Evolutionary conservation across 164 flowering plant species (phyloP).

Genomic region (Annona cherimola): DNA sequence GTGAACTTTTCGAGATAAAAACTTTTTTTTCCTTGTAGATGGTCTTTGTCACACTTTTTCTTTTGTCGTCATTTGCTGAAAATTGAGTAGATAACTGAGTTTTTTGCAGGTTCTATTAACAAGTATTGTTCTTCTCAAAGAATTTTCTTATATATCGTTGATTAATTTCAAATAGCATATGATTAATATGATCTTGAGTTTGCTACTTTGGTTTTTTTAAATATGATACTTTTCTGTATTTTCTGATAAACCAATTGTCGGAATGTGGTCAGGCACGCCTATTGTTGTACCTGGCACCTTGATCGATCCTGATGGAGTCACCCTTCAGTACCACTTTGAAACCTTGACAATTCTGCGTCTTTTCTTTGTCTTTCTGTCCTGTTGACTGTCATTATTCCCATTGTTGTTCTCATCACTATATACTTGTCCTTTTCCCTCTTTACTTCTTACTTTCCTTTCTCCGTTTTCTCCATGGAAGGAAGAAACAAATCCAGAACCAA

Average conservation of each 20-base stretch:
- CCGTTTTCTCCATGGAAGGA: conserved; percentile 32
- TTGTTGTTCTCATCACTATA: background rate
- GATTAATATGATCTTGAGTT: background rate
- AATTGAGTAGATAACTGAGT: background rate
- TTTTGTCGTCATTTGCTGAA: background rate
- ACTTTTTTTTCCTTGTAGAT: no score
- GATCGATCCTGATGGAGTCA: background rate
- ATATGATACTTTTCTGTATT: background rate
- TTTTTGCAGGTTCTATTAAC: background rate
- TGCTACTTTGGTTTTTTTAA: no score
- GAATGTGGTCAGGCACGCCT: background rate
- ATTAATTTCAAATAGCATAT: background rate
- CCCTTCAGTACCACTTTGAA: background rate
- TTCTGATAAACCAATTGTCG: background rate
- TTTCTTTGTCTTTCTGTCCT: background rate
- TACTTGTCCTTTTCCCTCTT: background rate
- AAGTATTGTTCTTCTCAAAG: background rate
- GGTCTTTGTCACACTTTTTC: background rate
- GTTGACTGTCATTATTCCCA: background rate
- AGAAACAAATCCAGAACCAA: conserved; percentile 36
- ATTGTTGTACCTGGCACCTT: background rate
- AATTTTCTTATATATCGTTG: background rate
- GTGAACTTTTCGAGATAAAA: no score
- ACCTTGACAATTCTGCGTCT: background rate
- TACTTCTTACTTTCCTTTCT: background rate